Evolutionary conservation across 2,329 filamentous ascomycete species (phyloP), one percentile per base, ranked within the genome.

Genomic region (Alternaria infectoria): DNA sequence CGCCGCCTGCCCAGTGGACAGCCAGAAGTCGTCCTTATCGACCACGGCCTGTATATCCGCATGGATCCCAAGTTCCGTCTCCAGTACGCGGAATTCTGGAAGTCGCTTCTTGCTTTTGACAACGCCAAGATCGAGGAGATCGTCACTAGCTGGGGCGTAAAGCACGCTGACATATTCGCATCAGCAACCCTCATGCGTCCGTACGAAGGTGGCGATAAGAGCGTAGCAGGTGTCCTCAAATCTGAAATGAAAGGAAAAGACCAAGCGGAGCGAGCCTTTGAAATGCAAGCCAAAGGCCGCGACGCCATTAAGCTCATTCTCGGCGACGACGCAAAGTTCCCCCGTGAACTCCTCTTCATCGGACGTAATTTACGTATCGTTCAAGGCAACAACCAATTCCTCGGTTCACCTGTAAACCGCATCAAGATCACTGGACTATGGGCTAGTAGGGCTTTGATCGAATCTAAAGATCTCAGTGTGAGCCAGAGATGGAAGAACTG

Each of bases 31-130:
- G 95, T 98, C 1, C 89, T 99, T 36, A 97, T 99, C 77, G 96
- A 99, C 80, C 96, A 99, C 80, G 96, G 96, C 0, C 88, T 99
- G 6, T 99, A 99, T 82, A 93, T 98, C 59, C 91, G 92, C 79
- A 96, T 98, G 92, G 85, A 88, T 23, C 90, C 91, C 1, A 84
- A 88, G 63, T 97, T 98, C 82, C 88, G 93, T 11, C 90, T 91
- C 74, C 89, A 98, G 78, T 98, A 98, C 79, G 89, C 90, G 17
- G 84, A 88, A 5, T 96, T 99, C 83, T 99, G 96, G 96, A 97
- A 96, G 80, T 90, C 91, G 0, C 87, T 99, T 11, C 89, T 98
- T 84, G 93, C 93, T 0, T 96, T 98, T 70, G 96, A 99, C 84
- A 97, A 97, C 81, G 83, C 86, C 21, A 92, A 91, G 3, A 90